Conservation (phyloP, 2,329 filamentous ascomycete genomes). For the Teratosphaeria gauchensis region DNA sequence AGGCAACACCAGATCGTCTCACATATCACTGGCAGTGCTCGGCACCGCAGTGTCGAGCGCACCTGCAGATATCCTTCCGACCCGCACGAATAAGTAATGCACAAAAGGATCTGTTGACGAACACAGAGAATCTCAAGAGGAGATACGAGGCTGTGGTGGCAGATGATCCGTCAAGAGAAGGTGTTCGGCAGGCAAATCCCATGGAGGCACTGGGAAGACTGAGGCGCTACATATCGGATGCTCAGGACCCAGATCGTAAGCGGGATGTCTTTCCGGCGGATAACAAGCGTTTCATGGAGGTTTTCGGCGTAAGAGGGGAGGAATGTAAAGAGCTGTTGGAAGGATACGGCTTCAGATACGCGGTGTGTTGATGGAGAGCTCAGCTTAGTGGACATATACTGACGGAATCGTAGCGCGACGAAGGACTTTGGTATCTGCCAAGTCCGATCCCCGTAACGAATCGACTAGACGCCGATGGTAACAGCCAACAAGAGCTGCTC, state of each 20-base stretch:
- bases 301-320: constrained; percentile 42
- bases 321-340: constrained; percentile 51
- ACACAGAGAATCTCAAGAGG: constrained; percentile 41
- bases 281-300: constrained; percentile 56
- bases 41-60: constrained; percentile 44
- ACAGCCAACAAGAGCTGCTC: constrained; percentile 33
- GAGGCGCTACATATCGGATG: constrained; percentile 51
- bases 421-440: constrained; percentile 21
- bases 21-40: constrained; percentile 48
- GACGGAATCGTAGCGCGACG: constrained; percentile 5
- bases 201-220: constrained; percentile 49
- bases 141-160: constrained; percentile 45
- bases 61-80: constrained; percentile 43
- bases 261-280: constrained; percentile 46
- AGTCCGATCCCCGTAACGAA: constrained; percentile 12
- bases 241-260: constrained; percentile 40
- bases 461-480: constrained; percentile 14
- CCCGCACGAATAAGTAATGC: constrained; percentile 43
- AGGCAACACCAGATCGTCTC: constrained; percentile 23
- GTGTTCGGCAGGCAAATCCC: constrained; percentile 41
- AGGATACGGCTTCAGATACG: constrained; percentile 46
- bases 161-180: constrained; percentile 45
- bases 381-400: not conserved
- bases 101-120: constrained; percentile 44
- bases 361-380: not conserved